Conservation (phyloP, 371 early-diverging fungal genomes). For the Blakeslea trispora region DNA sequence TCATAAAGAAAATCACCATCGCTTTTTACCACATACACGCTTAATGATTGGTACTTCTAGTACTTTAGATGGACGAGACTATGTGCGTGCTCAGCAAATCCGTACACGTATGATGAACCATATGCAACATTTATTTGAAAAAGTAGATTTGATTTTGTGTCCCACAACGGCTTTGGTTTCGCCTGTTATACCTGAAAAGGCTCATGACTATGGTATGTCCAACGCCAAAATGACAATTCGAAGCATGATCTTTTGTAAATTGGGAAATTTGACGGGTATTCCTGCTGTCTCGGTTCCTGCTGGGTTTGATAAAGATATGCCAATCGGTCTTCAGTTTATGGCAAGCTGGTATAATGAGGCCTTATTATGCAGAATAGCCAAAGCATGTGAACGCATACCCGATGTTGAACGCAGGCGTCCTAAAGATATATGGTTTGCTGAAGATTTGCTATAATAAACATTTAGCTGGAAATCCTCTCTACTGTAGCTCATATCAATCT, state of each 20-base stretch:
- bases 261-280: conserved; percentile 72
- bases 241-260: conserved; percentile 58
- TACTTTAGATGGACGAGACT: conserved; percentile 40
- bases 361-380: conserved; percentile 58
- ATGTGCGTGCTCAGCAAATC: conserved; percentile 58
- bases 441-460: background rate
- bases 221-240: conserved; percentile 52
- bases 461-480: too few relatives aligned
- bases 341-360: conserved; percentile 75
- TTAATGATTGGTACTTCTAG: conserved; percentile 26
- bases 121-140: conserved; percentile 52
- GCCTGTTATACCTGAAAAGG: conserved; percentile 54
- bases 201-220: conserved; percentile 52
- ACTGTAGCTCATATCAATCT: too few relatives aligned
- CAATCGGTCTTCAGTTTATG: conserved; percentile 74
- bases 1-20: conserved; percentile 8
- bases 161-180: conserved; percentile 67
- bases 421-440: conserved; percentile 17
- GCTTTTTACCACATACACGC: conserved; percentile 41
- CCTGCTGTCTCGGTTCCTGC: conserved; percentile 71
- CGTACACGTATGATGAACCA: conserved; percentile 61
- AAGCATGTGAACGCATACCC: conserved; percentile 46
- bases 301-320: conserved; percentile 60
- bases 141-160: conserved; percentile 54
- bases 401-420: conserved; percentile 33